Base-by-base conservation (phyloP, 805 yeast genomes). In the Saturnispora serradocipensis region DNA sequence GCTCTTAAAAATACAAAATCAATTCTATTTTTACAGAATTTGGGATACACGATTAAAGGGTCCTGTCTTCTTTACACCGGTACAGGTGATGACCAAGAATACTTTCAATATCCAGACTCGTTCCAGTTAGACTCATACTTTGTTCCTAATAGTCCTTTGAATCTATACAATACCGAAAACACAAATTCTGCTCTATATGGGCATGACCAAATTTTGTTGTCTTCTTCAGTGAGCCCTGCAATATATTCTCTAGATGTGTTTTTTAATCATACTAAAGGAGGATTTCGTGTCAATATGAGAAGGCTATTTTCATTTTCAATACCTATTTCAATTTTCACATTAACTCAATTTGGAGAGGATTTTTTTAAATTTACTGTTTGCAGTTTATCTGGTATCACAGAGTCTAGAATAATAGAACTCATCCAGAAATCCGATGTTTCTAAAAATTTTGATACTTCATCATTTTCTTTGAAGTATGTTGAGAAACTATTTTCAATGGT, bases 161-260 rank as follows among this genome's bases (percentile, higher is more conserved):
- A 57, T 4, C 52, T 59, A 38, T 48, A 54, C 8, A 52, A 52
- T 2, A 47, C 52, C 9, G 56, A 55, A 7, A 61, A 62, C 24
- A 56, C 59, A 34, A 43, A 56, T 27, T 53, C 57, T 32, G 49
- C 54, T 1, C 50, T 55, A 8, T 45, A 50, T 11, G 51, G 34
- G n/a, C 50, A 54, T 20, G 69, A 67, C 50, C 71, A 67, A 51
- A 52, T 67, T 0, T 54, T 67, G 4, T 43, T 67, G 8, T 61
- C 68, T 1, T 54, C 58, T 5, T 46, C 59, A 2, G 40, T 45
- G 7, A 35, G 38, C 10, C 50, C 55, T 4, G 48, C 61, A 1
- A 45, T 67, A 48, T 61, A 61, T 57, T 48, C 61, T 4, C 35
- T 67, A 16, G 70, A 67, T 36, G 54, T 65, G 1, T 59, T 56